Percentiles rank a stretch among this genome's conserved stretches.
Evolutionary conservation across 768 basidiomycete genomes (phyloP).

Genomic region (Amanita jacksonii): DNA sequence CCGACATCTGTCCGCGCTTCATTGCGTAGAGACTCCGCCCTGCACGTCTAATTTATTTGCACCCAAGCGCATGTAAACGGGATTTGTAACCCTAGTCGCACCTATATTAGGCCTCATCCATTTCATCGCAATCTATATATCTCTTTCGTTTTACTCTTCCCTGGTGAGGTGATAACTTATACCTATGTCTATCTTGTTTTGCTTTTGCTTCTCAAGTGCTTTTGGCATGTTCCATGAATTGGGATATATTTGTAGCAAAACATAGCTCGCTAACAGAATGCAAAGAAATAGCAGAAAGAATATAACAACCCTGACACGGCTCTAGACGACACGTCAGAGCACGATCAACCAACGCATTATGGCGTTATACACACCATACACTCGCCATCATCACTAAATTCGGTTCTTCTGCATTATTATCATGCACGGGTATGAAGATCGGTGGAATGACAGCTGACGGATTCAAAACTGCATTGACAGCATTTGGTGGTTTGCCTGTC

Average conservation of each 20-base stretch:
- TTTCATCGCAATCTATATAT: conserved; percentile 2
- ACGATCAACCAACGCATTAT: too few species aligned
- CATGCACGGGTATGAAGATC: conserved; percentile 16
- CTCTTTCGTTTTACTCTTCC: background rate
- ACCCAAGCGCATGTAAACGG: conserved; percentile 2
- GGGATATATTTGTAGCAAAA: background rate
- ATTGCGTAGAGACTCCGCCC: too few species aligned
- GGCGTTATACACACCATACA: conserved; percentile 2
- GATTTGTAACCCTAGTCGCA: conserved; percentile 1
- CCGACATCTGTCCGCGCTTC: background rate
- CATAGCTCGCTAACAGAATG: background rate
- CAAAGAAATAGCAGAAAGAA: background rate
- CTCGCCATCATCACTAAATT: background rate
- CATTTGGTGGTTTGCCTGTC: conserved; percentile 15
- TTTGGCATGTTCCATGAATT: too few species aligned
- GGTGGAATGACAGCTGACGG: conserved; percentile 20
- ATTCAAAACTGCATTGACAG: conserved; percentile 14
- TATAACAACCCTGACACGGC: too few species aligned
- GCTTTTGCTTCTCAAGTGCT: background rate
- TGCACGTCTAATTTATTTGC: conserved; percentile 6
- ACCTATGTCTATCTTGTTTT: background rate
- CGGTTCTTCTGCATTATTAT: conserved; percentile 9
- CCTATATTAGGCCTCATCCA: conserved; percentile 1
- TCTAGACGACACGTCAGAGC: too few species aligned
- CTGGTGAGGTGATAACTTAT: background rate